Conservation (phyloP, 768 basidiomycete species). For the Serendipita vermifera region DNA sequence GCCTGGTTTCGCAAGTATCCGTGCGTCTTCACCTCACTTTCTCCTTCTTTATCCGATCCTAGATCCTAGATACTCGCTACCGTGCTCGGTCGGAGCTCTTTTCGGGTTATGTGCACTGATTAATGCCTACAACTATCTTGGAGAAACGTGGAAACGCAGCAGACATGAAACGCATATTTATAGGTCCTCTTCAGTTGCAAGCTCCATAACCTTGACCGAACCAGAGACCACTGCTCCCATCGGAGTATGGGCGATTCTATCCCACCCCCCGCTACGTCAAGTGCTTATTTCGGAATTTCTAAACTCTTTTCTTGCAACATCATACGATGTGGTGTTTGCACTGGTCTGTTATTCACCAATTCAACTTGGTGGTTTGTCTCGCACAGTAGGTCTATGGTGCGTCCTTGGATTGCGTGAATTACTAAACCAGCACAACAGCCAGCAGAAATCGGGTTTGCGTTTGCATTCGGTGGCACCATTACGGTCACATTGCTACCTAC, state of each 20-base stretch:
- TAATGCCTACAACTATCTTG: background rate
- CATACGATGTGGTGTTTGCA: slow-evolving; percentile 12
- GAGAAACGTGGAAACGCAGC: too few species aligned
- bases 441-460: slow-evolving; percentile 47
- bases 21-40: too few species aligned
- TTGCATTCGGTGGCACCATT: slow-evolving; percentile 39
- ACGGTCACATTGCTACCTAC: slow-evolving; percentile 39
- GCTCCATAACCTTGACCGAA: too few species aligned
- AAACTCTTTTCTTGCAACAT: slow-evolving; percentile 2
- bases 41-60: too few species aligned
- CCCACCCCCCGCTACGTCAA: slow-evolving; percentile 23
- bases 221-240: too few species aligned
- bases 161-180: too few species aligned
- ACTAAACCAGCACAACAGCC: too few species aligned
- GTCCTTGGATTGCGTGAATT: too few species aligned
- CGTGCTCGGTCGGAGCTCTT: slow-evolving; percentile 16
- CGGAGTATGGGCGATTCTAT: background rate
- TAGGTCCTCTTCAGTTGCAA: too few species aligned
- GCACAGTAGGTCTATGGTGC: slow-evolving; percentile 40
- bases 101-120: slow-evolving; percentile 13
- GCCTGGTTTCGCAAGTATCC: slow-evolving; percentile 15
- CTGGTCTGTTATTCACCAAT: slow-evolving; percentile 35
- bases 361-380: slow-evolving; percentile 40
- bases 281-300: slow-evolving; percentile 14
- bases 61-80: slow-evolving; percentile 12